Evolutionary conservation across 2,329 filamentous ascomycete genomes (phyloP), one percentile per base, ranked within the genome.

Genomic region (Zasmidium cellare): DNA sequence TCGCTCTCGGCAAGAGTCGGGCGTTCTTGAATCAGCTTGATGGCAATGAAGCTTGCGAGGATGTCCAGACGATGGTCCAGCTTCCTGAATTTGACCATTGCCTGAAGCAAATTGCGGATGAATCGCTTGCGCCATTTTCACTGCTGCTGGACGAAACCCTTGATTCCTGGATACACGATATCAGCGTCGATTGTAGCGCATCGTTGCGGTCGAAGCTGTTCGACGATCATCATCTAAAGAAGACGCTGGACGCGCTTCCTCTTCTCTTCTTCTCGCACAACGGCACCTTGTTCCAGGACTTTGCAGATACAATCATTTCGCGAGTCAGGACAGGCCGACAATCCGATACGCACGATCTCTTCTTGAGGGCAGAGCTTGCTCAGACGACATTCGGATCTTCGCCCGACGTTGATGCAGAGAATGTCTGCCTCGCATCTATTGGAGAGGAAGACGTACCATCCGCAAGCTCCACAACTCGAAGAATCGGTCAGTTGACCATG

Each of bases 1-100:
- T 96, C 67, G 91, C 87, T 1, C 87, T 91, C 1, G 93, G 93
- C 0, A 97, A 97, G 74, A 96, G 89, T 66, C 87, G 94, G 55
- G 85, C 94, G 1, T 88, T 97, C 46, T 76, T 97, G n/a, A 87
- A 87, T 59, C 84, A 88, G 49, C 79, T 96, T 11, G 84, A 86
- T 55, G 25, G 25, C 11, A 28, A 11, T 28, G 52, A 23, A 22
- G 19, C 22, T 20, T 20, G 19, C 20, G 2, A 18, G 11, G 9
- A 16, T 46, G 9, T 24, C 11, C 5, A 22, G 20, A 28, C 19
- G 7, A 24, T 16, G 9, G 25, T 22, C 12, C 2, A 14, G 6
- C 9, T 57, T 22, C 62, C 62, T 9, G 28, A 45, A n/a, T 55
- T 63, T 20, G 53, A 56, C n/a, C 22, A 11, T 1, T 23, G 60